These are phyloP conservation scores for Yamadazyma siamensis DNA, from an alignment of 1,139 yeast genomes.

Conservation along the genomic window DNA sequence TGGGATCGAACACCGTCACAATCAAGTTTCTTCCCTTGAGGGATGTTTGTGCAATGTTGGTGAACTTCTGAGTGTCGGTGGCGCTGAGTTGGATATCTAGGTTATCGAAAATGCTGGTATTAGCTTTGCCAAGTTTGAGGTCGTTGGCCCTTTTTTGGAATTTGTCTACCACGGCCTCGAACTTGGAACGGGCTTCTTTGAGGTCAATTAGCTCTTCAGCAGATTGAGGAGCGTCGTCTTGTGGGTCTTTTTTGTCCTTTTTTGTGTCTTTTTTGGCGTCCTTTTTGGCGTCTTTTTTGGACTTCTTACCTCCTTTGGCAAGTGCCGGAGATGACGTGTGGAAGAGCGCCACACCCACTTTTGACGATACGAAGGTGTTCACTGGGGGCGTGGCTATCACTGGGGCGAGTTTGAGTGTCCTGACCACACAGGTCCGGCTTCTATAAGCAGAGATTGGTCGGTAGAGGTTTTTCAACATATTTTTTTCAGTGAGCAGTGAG, in stretches of 20 bases:
- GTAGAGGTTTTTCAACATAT: too few relatives aligned
- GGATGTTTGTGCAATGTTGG: slow-evolving; percentile 71
- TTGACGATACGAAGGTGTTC: too few relatives aligned
- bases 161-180: slow-evolving; percentile 46
- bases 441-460: too few relatives aligned
- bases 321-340: slow-evolving; percentile 7
- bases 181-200: slow-evolving; percentile 41
- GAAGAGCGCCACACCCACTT: slow-evolving; percentile 1
- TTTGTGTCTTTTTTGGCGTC: slow-evolving; percentile 7
- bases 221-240: slow-evolving; percentile 6
- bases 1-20: slow-evolving; percentile 83
- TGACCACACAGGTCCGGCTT: too few relatives aligned
- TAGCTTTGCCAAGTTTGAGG: slow-evolving; percentile 64
- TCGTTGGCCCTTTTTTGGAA: slow-evolving; percentile 59
- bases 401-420: too few relatives aligned
- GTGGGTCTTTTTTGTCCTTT: slow-evolving; percentile 15
- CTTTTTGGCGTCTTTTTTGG: slow-evolving; percentile 1
- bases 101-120: slow-evolving; percentile 63
- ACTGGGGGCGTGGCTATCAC: too few relatives aligned
- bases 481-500: too few relatives aligned
- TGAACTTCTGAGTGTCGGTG: slow-evolving; percentile 44
- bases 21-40: slow-evolving; percentile 66
- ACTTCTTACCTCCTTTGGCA: slow-evolving; percentile 6
- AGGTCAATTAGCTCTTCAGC: slow-evolving; percentile 30
- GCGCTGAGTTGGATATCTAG: slow-evolving; percentile 52